Base-by-base conservation (phyloP, 176 grass and related monocot species). In the Cocos nucifera region DNA sequence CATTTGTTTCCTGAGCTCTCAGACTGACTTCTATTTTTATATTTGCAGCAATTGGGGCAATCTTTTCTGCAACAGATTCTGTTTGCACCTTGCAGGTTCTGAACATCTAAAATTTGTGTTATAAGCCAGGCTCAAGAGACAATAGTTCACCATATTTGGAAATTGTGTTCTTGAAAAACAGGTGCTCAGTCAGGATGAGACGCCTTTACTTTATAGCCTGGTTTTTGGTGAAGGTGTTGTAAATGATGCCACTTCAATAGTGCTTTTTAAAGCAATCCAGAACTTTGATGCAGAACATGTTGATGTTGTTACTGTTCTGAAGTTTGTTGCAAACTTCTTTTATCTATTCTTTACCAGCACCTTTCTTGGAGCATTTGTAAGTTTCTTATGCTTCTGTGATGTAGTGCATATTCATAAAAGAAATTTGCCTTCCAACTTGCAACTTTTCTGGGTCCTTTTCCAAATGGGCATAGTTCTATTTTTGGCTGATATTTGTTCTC, bases 161-260 rank as follows among this genome's bases (percentile, higher is more conserved):
- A 22, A 16, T 53, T 55, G 21, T 27, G 10, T 54, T 27, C 59
- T 62, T 73, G 24, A 52, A 73, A 62, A 63, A 62, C 58, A 73
- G 78, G 90, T 95, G 60, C 82, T 95, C 64, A 86, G 59, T 59
- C 90, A 95, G 78, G 90, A 95, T 39, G 90, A 95, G 19, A 95
- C 90, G 30, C 90, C 90, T 27, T 84, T 95, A 29, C 77, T 95
- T 27, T 95, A 95, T 76, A 95, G 90, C 59, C 64, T 95, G 61
- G 90, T 95, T 48, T 95, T 95, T 75, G 90, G 90, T 68, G 90
- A 95, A 81, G 90, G 90, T 57, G 90, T 95, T 66, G 90, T 95
- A 27, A 95, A 95, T 65, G 90, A 95, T 72, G 90, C 90, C n/a
- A 95, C 90, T 12, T 95, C 90, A 22, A 71, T 95, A 44, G 90